Conservation (phyloP, 495 filamentous ascomycete species). For the Thozetella sp. region DNA sequence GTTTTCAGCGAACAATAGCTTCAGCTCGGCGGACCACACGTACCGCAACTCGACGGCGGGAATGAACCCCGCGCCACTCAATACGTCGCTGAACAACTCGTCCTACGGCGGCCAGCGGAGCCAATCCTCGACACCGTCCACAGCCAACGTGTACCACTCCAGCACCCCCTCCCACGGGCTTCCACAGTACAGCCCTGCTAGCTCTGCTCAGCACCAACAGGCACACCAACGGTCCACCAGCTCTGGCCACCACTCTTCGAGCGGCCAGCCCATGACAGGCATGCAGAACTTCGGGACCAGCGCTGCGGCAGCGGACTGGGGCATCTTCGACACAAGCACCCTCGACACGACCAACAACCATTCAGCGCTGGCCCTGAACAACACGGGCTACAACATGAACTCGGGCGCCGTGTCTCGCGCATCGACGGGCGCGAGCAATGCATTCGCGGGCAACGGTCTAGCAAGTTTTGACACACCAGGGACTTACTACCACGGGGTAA, state of each 20-base stretch:
- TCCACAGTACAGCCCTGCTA: conserved; percentile 33
- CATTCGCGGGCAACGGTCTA: conserved; percentile 16
- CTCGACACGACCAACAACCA: conserved; percentile 34
- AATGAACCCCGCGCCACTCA: conserved; percentile 11
- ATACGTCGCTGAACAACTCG: conserved; percentile 15
- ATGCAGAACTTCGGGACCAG: conserved; percentile 20
- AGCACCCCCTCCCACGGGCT: conserved; percentile 27
- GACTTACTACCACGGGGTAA: conserved; percentile 7
- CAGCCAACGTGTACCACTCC: conserved; percentile 30
- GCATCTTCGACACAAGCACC: conserved; percentile 34
- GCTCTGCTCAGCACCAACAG: conserved; percentile 19
- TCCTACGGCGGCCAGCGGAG: conserved; percentile 36
- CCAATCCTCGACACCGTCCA: conserved; percentile 35
- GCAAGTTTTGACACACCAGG: conserved; percentile 23
- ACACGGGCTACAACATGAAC: conserved; percentile 16
- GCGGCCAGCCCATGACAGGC: conserved; percentile 20
- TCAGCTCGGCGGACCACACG: conserved; percentile 32
- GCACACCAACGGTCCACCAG: conserved; percentile 21
- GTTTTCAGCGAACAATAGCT: conserved; percentile 36
- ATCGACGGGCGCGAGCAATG: conserved; percentile 11
- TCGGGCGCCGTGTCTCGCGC: conserved; percentile 13
- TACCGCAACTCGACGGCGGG: conserved; percentile 38
- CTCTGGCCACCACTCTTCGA: conserved; percentile 19
- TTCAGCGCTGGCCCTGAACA: conserved; percentile 15
- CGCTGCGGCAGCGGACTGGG: conserved; percentile 24